Base-by-base conservation (phyloP, 1,139 yeast species). In the Blastobotrys apis region DNA sequence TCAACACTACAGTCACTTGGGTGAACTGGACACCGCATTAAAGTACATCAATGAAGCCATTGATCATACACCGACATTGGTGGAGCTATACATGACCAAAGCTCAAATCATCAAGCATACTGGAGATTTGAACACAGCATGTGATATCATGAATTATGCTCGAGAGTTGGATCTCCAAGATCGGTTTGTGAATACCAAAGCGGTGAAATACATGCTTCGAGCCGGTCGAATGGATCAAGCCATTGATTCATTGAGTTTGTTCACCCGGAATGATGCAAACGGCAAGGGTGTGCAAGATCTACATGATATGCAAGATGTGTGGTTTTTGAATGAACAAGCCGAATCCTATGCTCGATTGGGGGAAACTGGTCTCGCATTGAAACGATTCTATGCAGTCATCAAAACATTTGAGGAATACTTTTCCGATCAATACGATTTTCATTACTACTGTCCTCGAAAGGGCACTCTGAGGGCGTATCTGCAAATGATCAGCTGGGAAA, bases 381-480 rank as follows among this genome's bases (percentile, higher is more conserved):
- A 94, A 65, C 76, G 98, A 57, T 87, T 75, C 60, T 65, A 70
- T 32, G 81, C 88, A 1, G 74, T 88, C 27, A 69, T 80, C 43
- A 78, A 80, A 49, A 75, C 84, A 25, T 87, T 81, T 65, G 74
- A 78, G 41, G 84, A 79, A 47, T 87, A 81, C 65, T 77, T 71
- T 60, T 78, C 78, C 50, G 98, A 94, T 60, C 97, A 92, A 66
- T 77, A 84, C 55, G 99, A 92, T 62, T 92, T 92, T 80, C 98
- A 92, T 64, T 81, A 84, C 37, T 92, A 87, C 64, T 84, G 95
- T 62, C 78, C 86, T 73, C 79, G 97, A 67, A 80, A 84, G 56
- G 97, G 97, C 13, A 86, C 97, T 4, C 82, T 94, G 22, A 75
- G 95, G 51, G 82, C 92, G 20, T 92, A 92, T 59, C 56, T 85